Conservation (phyloP, 805 yeast genomes). For the Candida insectalens region DNA sequence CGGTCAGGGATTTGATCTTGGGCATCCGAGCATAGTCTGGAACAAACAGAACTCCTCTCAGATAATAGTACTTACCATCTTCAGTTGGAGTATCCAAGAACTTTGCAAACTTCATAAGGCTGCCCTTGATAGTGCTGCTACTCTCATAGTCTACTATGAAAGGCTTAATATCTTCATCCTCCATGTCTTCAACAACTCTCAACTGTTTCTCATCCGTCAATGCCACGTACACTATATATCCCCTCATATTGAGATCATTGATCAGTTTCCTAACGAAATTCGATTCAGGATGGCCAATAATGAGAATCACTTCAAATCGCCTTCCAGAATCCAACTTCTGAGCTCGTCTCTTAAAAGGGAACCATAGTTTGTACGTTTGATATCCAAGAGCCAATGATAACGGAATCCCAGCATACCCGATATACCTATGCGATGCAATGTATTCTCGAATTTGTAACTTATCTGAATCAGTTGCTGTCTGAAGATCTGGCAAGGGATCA, state of each 20-base stretch:
- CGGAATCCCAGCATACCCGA: conserved; percentile 4
- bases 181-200: conserved; percentile 43
- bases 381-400: conserved; percentile 4
- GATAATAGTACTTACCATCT: conserved; percentile 40
- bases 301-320: conserved; percentile 61
- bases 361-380: conserved; percentile 3
- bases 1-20: conserved; percentile 18
- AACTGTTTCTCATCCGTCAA: conserved; percentile 53
- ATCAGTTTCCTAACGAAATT: conserved; percentile 63
- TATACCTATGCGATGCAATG: conserved; percentile 1
- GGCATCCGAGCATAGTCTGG: conserved; percentile 43
- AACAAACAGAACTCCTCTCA: conserved; percentile 58
- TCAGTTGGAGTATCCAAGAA: conserved; percentile 27
- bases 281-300: conserved; percentile 71
- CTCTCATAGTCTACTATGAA: conserved; percentile 42
- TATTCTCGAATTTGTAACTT: background rate
- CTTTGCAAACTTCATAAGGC: conserved; percentile 38
- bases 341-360: conserved; percentile 38
- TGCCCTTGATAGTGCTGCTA: conserved; percentile 31
- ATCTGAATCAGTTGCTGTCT: background rate
- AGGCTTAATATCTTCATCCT: conserved; percentile 61
- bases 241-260: conserved; percentile 65
- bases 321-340: conserved; percentile 58
- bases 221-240: conserved; percentile 74
- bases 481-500: background rate